These are phyloP conservation scores for Glycine tomentella DNA, from an alignment of 306 rosid species.

Conservation along the genomic window DNA sequence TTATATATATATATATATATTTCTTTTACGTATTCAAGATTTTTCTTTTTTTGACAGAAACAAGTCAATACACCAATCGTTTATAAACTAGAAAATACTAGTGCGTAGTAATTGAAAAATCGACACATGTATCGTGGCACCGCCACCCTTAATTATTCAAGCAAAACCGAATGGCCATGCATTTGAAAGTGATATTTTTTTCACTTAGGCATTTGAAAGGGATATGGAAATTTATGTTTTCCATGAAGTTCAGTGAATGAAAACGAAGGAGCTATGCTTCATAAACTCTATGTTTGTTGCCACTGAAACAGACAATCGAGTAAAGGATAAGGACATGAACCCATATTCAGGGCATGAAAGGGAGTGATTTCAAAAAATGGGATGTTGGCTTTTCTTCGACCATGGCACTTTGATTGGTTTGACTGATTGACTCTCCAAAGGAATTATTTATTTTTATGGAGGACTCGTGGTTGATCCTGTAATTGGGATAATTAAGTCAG, in stretches of 20 bases:
- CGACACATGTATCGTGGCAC: not conserved
- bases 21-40: not conserved
- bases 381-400: conserved; percentile 23
- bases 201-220: not conserved
- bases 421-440: not conserved
- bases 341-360: conserved; percentile 39
- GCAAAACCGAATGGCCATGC: not conserved
- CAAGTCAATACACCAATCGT: not conserved
- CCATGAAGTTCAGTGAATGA: conserved; percentile 30
- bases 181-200: conserved; percentile 25
- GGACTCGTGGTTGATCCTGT: not conserved
- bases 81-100: not conserved
- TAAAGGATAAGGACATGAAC: conserved; percentile 52
- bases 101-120: not conserved
- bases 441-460: not conserved
- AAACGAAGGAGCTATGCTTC: conserved; percentile 14
- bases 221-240: conserved; percentile 24
- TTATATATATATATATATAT: not conserved
- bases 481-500: not conserved
- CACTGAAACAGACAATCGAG: conserved; percentile 49
- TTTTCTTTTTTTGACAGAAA: not conserved
- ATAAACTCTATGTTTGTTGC: conserved; percentile 31
- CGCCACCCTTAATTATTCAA: conserved; percentile 8
- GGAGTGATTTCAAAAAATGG: conserved; percentile 1
- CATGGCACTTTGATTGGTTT: conserved; percentile 13